These are phyloP conservation scores for Gloeophyllum trabeum DNA, from an alignment of 768 basidiomycete genomes.

Conservation along the genomic window DNA sequence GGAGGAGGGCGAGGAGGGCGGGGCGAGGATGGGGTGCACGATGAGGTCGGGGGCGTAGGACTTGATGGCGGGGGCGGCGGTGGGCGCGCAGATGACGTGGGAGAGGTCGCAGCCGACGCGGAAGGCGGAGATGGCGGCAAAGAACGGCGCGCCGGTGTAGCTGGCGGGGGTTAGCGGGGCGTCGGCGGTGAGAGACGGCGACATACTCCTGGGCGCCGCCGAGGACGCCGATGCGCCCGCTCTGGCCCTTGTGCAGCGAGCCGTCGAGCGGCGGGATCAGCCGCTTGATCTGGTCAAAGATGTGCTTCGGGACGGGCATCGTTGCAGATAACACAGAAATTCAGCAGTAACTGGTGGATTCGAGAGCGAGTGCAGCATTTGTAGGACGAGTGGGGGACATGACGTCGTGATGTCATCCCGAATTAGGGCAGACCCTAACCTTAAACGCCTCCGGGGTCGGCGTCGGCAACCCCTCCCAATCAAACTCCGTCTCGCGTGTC, in stretches of 20 bases:
- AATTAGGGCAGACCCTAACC: too few species aligned
- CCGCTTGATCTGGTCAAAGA: constrained; percentile 64
- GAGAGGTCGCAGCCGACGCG: constrained; percentile 89
- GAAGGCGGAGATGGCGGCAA: constrained; percentile 85
- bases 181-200: neutral
- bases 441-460: too few species aligned
- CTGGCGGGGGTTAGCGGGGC: constrained; percentile 25
- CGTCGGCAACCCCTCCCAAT: too few species aligned
- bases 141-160: constrained; percentile 96
- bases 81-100: constrained; percentile 94
- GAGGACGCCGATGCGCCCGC: constrained; percentile 85
- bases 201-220: constrained; percentile 90
- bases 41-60: constrained; percentile 95
- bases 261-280: constrained; percentile 88
- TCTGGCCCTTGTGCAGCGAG: constrained; percentile 90
- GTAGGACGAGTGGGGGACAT: too few species aligned
- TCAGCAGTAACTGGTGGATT: too few species aligned
- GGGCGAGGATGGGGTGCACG: constrained; percentile 84
- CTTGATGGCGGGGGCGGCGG: constrained; percentile 89
- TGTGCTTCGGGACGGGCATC: constrained; percentile 52
- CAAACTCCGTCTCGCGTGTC: too few species aligned
- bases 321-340: too few species aligned
- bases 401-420: too few species aligned
- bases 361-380: too few species aligned
- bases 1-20: constrained; percentile 40